Evolutionary conservation across 176 grass and related monocot species (phyloP).

Genomic region (Coix lacrymajobi): DNA sequence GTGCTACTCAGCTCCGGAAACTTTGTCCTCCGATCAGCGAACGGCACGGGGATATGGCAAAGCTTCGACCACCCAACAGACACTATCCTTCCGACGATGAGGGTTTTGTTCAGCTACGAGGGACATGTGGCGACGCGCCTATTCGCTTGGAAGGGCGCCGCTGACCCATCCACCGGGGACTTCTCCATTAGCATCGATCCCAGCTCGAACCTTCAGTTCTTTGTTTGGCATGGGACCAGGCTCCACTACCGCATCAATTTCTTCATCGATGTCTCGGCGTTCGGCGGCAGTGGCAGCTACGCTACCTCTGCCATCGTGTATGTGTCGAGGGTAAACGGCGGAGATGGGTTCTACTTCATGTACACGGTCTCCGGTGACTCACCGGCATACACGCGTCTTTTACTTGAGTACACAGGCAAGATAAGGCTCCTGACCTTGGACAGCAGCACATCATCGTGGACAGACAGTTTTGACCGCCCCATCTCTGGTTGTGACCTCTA

Average conservation of each 20-base stretch:
- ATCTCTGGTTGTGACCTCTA: conserved; percentile 26
- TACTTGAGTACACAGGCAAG: too few relatives aligned
- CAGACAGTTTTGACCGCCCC: too few relatives aligned
- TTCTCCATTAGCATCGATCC: background rate
- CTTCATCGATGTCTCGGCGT: background rate
- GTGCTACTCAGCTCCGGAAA: conserved; percentile 23
- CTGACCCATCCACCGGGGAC: conserved; percentile 14
- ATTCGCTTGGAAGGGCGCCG: conserved; percentile 6
- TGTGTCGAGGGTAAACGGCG: background rate
- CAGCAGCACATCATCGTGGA: too few relatives aligned
- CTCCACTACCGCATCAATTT: background rate
- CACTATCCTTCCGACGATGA: conserved; percentile 17
- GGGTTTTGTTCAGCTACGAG: background rate
- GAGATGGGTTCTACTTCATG: background rate
- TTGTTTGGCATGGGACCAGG: background rate
- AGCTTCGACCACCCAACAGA: conserved; percentile 27
- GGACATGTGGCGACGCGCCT: background rate
- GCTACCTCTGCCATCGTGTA: background rate
- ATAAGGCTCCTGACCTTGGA: too few relatives aligned
- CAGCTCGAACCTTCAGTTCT: background rate
- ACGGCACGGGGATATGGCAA: conserved; percentile 12
- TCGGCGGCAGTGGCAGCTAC: background rate
- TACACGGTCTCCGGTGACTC: background rate
- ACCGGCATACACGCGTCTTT: too few relatives aligned
- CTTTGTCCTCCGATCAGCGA: background rate